These are phyloP conservation scores for Globisporangium okanoganense DNA, from an alignment of 352 stramenopile genomes.

Conservation along the genomic window DNA sequence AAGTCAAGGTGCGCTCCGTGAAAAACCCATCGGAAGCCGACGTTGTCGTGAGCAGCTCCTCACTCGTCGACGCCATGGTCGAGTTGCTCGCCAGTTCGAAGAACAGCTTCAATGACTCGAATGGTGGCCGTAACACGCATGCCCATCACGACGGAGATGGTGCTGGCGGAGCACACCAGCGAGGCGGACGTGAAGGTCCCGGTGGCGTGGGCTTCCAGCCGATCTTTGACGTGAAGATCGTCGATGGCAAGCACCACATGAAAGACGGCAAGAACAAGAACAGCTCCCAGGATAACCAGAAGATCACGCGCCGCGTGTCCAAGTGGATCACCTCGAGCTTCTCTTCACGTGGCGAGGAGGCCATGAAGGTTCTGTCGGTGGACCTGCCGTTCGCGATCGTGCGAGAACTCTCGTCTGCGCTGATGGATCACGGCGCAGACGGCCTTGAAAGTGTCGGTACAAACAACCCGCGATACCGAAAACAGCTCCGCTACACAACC, in stretches of 20 bases:
- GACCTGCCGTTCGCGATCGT: slow-evolving; percentile 77
- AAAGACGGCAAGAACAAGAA: slow-evolving; percentile 64
- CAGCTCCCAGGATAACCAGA: slow-evolving; percentile 64
- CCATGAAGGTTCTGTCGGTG: slow-evolving; percentile 81
- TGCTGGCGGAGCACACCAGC: slow-evolving; percentile 18
- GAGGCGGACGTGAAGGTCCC: slow-evolving; percentile 20
- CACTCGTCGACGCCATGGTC: slow-evolving; percentile 62
- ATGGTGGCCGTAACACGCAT: slow-evolving; percentile 3
- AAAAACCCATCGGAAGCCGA: slow-evolving; percentile 69
- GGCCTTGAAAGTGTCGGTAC: slow-evolving; percentile 55
- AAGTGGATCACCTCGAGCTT: slow-evolving; percentile 87
- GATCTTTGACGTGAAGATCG: slow-evolving; percentile 73
- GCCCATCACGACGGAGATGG: slow-evolving; percentile 11
- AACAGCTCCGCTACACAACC: slow-evolving; percentile 77
- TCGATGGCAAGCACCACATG: slow-evolving; percentile 60
- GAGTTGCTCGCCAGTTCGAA: slow-evolving; percentile 33
- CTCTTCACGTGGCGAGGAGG: slow-evolving; percentile 61
- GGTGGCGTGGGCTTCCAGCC: slow-evolving; percentile 32
- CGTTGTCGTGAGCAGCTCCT: slow-evolving; percentile 54
- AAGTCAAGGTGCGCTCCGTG: slow-evolving; percentile 76
- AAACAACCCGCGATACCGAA: slow-evolving; percentile 70
- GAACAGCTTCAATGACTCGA: slow-evolving; percentile 9
- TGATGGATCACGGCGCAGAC: slow-evolving; percentile 67
- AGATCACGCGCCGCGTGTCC: slow-evolving; percentile 76
- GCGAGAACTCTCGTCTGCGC: slow-evolving; percentile 71